Conservation (phyloP, 2,329 filamentous ascomycete species). For the Trichoderma harzianum region DNA sequence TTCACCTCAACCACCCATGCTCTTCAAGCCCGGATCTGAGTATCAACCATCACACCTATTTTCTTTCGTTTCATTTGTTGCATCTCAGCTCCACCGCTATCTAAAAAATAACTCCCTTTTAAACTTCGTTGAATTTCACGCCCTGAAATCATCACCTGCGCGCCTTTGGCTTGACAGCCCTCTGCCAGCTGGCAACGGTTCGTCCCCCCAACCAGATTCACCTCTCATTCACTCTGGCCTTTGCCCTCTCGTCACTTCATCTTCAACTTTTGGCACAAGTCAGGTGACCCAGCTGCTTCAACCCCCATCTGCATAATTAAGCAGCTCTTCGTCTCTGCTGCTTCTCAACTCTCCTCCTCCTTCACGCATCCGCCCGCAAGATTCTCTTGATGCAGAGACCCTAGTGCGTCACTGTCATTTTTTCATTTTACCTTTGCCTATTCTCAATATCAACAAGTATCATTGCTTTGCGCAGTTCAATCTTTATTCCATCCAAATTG, state of each 20-base stretch:
- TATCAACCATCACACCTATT: neutral
- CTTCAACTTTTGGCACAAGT: neutral
- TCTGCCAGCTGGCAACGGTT: neutral
- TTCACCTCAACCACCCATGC: neutral
- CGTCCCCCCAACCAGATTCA: neutral
- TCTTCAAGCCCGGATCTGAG: neutral
- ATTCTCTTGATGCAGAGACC: neutral
- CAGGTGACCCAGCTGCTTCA: conserved; percentile 6
- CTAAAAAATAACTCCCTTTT: neutral
- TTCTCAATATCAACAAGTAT: neutral
- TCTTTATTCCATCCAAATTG: neutral
- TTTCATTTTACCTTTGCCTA: neutral
- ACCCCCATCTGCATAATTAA: neutral
- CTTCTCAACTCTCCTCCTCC: neutral
- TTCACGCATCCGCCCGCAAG: neutral
- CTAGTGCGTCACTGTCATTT: neutral
- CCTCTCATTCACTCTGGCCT: neutral
- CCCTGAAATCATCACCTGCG: neutral
- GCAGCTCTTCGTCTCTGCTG: neutral
- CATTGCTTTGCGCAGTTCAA: neutral
- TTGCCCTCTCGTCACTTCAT: neutral
- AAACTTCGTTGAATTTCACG: neutral
- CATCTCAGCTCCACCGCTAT: neutral
- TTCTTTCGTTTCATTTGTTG: too few relatives aligned
- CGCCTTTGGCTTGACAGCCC: neutral